Evolutionary conservation across 78 protist genomes (phyloP).

Genomic region (Protostelium mycophagum): DNA sequence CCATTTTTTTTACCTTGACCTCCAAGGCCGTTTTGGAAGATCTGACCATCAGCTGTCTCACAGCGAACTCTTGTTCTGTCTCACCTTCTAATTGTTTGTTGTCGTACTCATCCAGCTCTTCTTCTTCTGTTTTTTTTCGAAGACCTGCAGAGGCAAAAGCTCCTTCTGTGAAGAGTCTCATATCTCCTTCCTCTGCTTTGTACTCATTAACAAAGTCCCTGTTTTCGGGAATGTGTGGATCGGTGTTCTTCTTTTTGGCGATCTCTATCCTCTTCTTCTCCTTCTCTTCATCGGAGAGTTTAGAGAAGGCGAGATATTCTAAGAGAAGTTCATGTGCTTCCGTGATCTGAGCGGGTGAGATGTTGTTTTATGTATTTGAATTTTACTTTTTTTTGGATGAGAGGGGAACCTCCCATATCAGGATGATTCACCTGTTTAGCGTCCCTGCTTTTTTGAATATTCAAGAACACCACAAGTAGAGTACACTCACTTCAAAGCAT

Average conservation of each 20-base stretch:
- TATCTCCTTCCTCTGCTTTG: not conserved
- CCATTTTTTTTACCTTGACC: not conserved
- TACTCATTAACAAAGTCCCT: not conserved
- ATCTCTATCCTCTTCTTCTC: not conserved
- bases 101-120: not conserved
- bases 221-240: not conserved
- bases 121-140: not conserved
- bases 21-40: not conserved
- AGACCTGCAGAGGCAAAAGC: not conserved
- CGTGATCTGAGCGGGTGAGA: not conserved
- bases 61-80: not conserved
- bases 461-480: not conserved
- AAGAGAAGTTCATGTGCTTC: not conserved
- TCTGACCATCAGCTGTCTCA: not conserved
- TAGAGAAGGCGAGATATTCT: not conserved
- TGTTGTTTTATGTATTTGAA: not conserved
- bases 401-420: not conserved
- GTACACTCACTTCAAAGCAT: not conserved
- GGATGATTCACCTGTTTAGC: not conserved
- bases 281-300: not conserved
- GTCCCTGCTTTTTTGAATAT: not conserved
- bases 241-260: not conserved
- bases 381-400: not conserved
- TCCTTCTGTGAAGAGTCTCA: not conserved
- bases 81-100: not conserved